A percentile compares a stretch with the other conserved stretches of the same genome.
Conservation (phyloP, 495 filamentous ascomycete genomes). For the Coniosporium apollinis region DNA sequence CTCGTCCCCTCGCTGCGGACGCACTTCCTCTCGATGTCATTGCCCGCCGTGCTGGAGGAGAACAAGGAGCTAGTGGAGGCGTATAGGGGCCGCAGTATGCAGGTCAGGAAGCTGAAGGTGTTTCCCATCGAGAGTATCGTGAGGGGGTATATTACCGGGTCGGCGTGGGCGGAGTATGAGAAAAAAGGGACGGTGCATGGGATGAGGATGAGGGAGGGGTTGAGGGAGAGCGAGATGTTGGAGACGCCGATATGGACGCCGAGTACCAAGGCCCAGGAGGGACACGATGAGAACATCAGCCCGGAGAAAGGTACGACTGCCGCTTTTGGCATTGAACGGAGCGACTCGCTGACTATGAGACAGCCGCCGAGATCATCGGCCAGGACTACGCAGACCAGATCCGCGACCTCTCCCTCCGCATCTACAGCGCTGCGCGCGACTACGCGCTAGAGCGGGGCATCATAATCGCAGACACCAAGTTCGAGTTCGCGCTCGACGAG, state of each 20-base stretch:
- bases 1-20: conserved; percentile 50
- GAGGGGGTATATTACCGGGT: conserved; percentile 86
- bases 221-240: conserved; percentile 57
- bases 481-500: conserved; percentile 65
- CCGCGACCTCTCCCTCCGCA: conserved; percentile 47
- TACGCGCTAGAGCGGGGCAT: conserved; percentile 69
- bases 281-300: conserved; percentile 84
- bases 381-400: conserved; percentile 66
- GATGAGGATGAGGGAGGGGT: conserved; percentile 44
- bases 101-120: conserved; percentile 53
- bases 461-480: conserved; percentile 82
- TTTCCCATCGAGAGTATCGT: conserved; percentile 88
- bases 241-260: conserved; percentile 67
- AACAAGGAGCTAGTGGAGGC: too few species aligned
- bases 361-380: conserved; percentile 46
- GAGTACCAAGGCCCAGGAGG: conserved; percentile 78
- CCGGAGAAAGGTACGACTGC: conserved; percentile 37
- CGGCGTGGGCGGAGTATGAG: conserved; percentile 73
- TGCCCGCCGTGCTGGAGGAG: conserved; percentile 44
- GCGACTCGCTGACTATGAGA: too few species aligned
- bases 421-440: conserved; percentile 57
- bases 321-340: too few species aligned
- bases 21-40: conserved; percentile 56
- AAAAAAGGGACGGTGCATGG: conserved; percentile 67
- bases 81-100: conserved; percentile 70